These are phyloP conservation scores for Nemania abortiva DNA, from an alignment of 2,329 filamentous ascomycete species.

Conservation along the genomic window DNA sequence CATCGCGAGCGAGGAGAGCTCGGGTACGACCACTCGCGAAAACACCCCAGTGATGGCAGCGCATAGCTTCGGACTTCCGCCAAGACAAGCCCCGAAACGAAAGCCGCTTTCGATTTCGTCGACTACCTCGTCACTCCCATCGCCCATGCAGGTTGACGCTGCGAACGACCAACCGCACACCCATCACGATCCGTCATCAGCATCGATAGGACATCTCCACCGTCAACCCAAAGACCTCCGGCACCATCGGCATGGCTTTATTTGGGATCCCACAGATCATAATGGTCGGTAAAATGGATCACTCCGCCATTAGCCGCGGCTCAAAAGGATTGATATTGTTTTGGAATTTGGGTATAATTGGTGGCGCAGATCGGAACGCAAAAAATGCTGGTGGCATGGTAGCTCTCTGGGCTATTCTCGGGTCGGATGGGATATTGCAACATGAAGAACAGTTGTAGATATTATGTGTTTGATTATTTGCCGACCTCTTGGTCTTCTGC, in stretches of 20 bases:
- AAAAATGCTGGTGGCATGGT: not conserved
- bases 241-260: slow-evolving; percentile 14
- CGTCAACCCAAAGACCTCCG: not conserved
- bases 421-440: not conserved
- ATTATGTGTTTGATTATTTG: slow-evolving; percentile 24
- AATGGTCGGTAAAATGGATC: not conserved
- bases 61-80: not conserved
- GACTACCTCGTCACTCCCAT: not conserved
- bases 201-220: not conserved
- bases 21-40: not conserved
- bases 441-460: not conserved
- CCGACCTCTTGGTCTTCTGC: slow-evolving; percentile 1
- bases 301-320: not conserved
- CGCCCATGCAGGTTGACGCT: too few species aligned
- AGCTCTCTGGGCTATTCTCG: not conserved
- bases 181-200: not conserved
- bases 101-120: slow-evolving; percentile 15
- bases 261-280: slow-evolving; percentile 21
- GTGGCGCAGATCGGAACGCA: not conserved
- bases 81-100: slow-evolving; percentile 2
- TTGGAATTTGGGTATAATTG: not conserved
- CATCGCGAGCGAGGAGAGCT: slow-evolving; percentile 9
- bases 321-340: not conserved
- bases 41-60: not conserved
- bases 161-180: not conserved